A percentile compares a stretch with the other conserved stretches of the same genome.
phyloP scores from a whole-genome alignment of 257 asterid species.

The Linaria vulgaris region DNA sequence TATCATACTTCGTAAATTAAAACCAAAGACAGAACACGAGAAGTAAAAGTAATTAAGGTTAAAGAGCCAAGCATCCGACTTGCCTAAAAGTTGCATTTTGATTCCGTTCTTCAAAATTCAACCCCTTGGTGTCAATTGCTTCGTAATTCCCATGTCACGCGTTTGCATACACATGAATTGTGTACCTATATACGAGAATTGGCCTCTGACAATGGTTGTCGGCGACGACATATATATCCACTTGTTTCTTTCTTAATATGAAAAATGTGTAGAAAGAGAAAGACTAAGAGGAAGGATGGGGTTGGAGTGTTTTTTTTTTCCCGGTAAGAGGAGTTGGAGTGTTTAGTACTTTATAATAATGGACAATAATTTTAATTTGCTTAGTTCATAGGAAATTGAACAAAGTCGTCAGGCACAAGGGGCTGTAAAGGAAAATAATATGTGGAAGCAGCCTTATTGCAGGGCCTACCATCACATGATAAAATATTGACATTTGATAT shows the following conservation, averaged over 20 bases:
- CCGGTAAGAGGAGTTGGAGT: too few relatives aligned
- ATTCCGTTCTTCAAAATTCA: conserved; percentile 31
- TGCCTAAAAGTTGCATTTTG: conserved; percentile 55
- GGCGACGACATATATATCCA: neutral
- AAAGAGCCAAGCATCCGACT: conserved; percentile 81
- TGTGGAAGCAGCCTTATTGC: too few relatives aligned
- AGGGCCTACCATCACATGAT: too few relatives aligned
- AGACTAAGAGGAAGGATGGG: conserved; percentile 7
- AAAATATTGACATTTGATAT: too few relatives aligned
- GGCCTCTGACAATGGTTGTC: conserved; percentile 3
- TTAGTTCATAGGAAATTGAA: conserved; percentile 39
- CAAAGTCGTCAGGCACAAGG: conserved; percentile 37
- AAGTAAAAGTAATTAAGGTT: conserved; percentile 7
- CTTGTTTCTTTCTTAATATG: conserved; percentile 1
- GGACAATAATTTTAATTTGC: conserved; percentile 24
- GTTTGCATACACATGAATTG: conserved; percentile 13
- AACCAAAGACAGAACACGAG: neutral
- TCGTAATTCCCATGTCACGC: conserved; percentile 26
- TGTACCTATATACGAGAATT: neutral
- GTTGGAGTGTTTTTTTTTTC: too few relatives aligned
- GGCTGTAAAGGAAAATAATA: conserved; percentile 20
- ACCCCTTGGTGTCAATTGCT: conserved; percentile 35
- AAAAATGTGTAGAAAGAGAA: neutral
- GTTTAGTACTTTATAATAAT: conserved; percentile 23
- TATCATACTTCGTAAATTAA: neutral